Percentiles rank a stretch among this genome's conserved stretches.
These are phyloP conservation scores for Hypoxylon sp. DNA, from an alignment of 2,329 filamentous ascomycete genomes.

Conservation along the genomic window DNA sequence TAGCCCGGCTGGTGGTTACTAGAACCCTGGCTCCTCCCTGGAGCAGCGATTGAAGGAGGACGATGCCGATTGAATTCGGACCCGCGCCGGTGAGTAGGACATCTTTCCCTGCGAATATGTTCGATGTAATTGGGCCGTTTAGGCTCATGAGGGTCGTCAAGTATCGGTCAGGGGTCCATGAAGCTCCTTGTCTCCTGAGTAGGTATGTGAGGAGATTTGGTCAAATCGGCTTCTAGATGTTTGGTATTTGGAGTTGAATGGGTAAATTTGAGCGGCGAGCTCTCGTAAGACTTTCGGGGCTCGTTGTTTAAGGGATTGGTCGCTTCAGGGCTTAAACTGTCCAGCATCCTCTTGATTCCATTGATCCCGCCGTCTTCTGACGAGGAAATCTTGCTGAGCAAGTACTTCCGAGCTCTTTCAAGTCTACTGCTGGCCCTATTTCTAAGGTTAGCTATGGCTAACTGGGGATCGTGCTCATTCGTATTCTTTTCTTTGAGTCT, in stretches of 20 bases:
- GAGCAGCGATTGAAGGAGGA: slow-evolving; percentile 38
- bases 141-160: slow-evolving; percentile 28
- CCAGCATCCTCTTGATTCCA: slow-evolving; percentile 24
- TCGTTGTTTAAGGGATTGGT: neutral
- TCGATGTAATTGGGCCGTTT: neutral
- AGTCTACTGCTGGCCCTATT: slow-evolving; percentile 32
- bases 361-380: slow-evolving; percentile 5
- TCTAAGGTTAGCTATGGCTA: slow-evolving; percentile 20
- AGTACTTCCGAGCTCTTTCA: slow-evolving; percentile 31
- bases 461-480: slow-evolving; percentile 19
- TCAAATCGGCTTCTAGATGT: neutral
- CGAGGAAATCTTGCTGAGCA: slow-evolving; percentile 27
- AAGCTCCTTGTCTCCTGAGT: slow-evolving; percentile 29
- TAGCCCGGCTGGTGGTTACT: slow-evolving; percentile 55
- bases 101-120: slow-evolving; percentile 33
- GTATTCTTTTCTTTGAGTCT: slow-evolving; percentile 17
- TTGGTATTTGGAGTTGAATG: neutral
- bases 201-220: slow-evolving; percentile 34
- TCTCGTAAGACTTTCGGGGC: neutral
- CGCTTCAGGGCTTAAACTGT: slow-evolving; percentile 7
- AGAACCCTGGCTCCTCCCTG: slow-evolving; percentile 50
- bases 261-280: neutral
- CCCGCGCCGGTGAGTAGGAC: slow-evolving; percentile 42
- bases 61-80: slow-evolving; percentile 42
- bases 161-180: slow-evolving; percentile 32